phyloP scores from a whole-genome alignment of 192 early-diverging fungal genomes.

The Kappamyces sp. region DNA sequence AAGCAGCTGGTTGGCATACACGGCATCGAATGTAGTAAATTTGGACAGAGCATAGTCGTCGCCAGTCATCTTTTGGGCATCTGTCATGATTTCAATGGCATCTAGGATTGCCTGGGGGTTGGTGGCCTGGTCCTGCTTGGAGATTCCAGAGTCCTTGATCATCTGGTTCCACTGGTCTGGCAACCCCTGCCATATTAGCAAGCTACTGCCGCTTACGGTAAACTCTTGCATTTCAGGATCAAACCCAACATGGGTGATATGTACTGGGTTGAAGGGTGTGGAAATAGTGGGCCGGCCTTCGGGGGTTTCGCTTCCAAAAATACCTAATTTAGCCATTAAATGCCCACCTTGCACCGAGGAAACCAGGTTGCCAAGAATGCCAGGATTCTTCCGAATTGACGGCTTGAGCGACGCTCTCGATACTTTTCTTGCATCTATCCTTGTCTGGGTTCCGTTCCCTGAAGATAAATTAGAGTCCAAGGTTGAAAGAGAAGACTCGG shows the following conservation, averaged over 20 bases:
- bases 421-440: too few species aligned
- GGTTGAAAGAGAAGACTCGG: too few species aligned
- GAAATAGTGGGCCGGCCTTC: slow-evolving; percentile 62
- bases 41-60: slow-evolving; percentile 26
- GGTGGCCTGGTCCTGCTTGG: slow-evolving; percentile 86
- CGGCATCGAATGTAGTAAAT: slow-evolving; percentile 30
- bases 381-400: too few species aligned
- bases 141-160: slow-evolving; percentile 88
- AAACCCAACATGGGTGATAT: slow-evolving; percentile 97
- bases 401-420: too few species aligned
- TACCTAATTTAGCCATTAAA: slow-evolving; percentile 6
- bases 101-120: slow-evolving; percentile 73
- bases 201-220: slow-evolving; percentile 27
- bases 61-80: slow-evolving; percentile 10
- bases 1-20: slow-evolving; percentile 17
- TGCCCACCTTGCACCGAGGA: neutral
- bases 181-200: slow-evolving; percentile 59
- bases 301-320: slow-evolving; percentile 3
- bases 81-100: slow-evolving; percentile 37
- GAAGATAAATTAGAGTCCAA: too few species aligned
- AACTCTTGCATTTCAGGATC: slow-evolving; percentile 91
- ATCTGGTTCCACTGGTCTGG: slow-evolving; percentile 90
- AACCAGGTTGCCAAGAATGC: too few species aligned
- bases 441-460: too few species aligned
- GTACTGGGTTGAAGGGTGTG: slow-evolving; percentile 91